Conservation (phyloP, 768 basidiomycete genomes). For the Suillus lakei region DNA sequence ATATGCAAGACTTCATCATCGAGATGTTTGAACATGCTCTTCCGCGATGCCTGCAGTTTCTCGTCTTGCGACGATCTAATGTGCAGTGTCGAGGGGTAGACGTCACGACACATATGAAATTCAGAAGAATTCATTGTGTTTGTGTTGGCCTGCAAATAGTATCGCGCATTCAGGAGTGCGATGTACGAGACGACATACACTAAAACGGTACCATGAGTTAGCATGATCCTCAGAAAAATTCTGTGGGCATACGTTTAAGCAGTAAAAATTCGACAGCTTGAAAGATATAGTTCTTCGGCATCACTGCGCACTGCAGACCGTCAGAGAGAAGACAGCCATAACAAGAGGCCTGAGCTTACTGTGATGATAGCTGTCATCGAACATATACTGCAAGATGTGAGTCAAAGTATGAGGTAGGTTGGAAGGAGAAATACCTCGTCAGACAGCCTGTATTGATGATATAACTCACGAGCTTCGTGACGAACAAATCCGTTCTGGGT, state of each 20-base stretch:
- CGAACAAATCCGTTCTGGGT: background rate
- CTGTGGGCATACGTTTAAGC: background rate
- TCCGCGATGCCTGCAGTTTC: background rate
- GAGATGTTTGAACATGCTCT: background rate
- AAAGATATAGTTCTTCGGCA: background rate
- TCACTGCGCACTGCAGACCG: background rate
- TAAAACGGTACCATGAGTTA: background rate
- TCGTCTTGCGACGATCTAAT: too few species aligned
- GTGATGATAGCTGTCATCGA: background rate
- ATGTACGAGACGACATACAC: conserved; percentile 7
- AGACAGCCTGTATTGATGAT: background rate
- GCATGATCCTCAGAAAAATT: background rate
- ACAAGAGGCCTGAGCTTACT: background rate
- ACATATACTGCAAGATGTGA: background rate
- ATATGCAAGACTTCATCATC: background rate
- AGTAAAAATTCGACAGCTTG: background rate
- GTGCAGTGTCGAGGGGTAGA: background rate
- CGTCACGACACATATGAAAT: background rate
- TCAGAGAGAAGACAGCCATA: background rate
- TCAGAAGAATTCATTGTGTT: background rate
- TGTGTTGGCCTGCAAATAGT: background rate
- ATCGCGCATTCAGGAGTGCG: background rate
- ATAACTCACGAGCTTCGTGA: conserved; percentile 1
- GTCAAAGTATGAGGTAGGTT: background rate
- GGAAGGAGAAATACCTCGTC: conserved; percentile 6